Base-by-base conservation (phyloP, 2,329 filamentous ascomycete genomes). In the Venturia aucupariae region DNA sequence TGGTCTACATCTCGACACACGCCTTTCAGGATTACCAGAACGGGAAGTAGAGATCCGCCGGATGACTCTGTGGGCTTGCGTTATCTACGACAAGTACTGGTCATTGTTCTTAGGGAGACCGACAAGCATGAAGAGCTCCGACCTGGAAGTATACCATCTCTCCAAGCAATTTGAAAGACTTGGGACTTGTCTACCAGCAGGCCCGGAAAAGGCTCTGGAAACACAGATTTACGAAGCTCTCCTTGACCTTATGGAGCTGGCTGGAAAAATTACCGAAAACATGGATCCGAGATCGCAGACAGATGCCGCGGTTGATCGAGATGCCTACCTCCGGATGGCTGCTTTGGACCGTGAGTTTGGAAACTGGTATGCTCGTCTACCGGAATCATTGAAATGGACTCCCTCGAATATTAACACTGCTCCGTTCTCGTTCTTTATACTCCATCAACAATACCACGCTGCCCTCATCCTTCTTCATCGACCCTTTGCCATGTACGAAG, bases 361-460 rank as follows among this genome's bases (percentile, higher is more conserved):
- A 67, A 81, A 77, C 66, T 84, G 81, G 81, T 82, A 84, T 66
- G 75, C 79, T 10, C 74, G 80, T 10, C 73, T 84, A 4, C 81
- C 81, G 0, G 80, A 81, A 10, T 74, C 78, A 60, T 65, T 76
- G 41, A 68, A 68, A 54, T 76, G 73, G 74, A 75, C 71, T 24
- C 70, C 71, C 3, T 67, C 65, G n/a, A 76, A 76, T 48, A 74
- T 75, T 48, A 70, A 70, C 4, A 71, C 69, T 2, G 74, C 73
- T 4, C 74, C 73, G 0, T 74, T 75, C 59, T 73, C 71, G 1
- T 86, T 76, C 74, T 84, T 83, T 68, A 69, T 84, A 10, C 71
- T 84, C 10, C 81, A 84, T 66, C 81, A 83, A 69, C 81, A 84
- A 68, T 84, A 83, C 64, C 81, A 84, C 62, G 77, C 78, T 13